A percentile compares a stretch with the other conserved stretches of the same genome.
Evolutionary conservation across 2,329 filamentous ascomycete genomes (phyloP).

Genomic region (Dactylella cylindrospora): DNA sequence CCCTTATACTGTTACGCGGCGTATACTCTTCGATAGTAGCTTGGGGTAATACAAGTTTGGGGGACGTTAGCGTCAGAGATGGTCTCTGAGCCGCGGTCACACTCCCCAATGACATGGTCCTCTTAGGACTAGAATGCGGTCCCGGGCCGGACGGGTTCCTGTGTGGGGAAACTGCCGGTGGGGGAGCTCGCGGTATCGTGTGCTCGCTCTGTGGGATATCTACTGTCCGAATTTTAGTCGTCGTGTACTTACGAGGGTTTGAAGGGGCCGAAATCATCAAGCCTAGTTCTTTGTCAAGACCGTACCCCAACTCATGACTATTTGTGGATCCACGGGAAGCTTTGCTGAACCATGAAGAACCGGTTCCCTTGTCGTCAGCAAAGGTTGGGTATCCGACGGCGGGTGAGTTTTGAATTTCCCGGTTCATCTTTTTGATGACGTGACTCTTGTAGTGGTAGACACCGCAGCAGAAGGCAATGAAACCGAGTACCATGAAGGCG

Average conservation of each 20-base stretch:
- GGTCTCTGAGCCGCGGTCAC: constrained; percentile 30
- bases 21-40: constrained; percentile 28
- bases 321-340: constrained; percentile 35
- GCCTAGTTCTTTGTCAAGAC: constrained; percentile 43
- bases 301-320: constrained; percentile 44
- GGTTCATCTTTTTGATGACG: constrained; percentile 41
- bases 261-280: constrained; percentile 43
- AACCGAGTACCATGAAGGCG: constrained; percentile 23
- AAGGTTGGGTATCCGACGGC: neutral
- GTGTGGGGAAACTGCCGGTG: constrained; percentile 36
- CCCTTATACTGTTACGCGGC: constrained; percentile 22
- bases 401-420: constrained; percentile 12
- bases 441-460: constrained; percentile 36
- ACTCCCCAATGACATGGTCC: constrained; percentile 32
- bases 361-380: constrained; percentile 26
- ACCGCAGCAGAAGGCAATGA: constrained; percentile 24
- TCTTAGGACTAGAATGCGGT: constrained; percentile 9
- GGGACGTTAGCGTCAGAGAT: constrained; percentile 28
- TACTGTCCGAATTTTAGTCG: constrained; percentile 44
- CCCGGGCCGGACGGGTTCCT: constrained; percentile 35
- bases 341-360: too few relatives aligned
- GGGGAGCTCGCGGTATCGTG: constrained; percentile 33
- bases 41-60: constrained; percentile 32
- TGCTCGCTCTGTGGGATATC: constrained; percentile 40
- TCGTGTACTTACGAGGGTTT: constrained; percentile 42